phyloP scores from a whole-genome alignment of 176 grass and related monocot genomes.

The Otatea glauca region DNA sequence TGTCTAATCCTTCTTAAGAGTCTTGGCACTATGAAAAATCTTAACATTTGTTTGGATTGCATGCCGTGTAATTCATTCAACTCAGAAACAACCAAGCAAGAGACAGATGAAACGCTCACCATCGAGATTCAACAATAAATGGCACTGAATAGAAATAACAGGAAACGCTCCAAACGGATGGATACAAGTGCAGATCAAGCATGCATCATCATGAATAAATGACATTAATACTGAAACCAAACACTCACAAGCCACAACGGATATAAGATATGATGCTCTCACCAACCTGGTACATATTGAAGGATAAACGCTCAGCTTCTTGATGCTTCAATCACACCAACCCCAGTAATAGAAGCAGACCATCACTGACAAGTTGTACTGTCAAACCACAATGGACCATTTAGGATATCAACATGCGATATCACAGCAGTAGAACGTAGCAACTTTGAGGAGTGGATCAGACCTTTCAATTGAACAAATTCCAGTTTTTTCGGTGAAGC shows the following conservation, averaged over 20 bases:
- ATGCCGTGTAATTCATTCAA: not conserved
- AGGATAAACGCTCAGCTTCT: not conserved
- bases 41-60: not conserved
- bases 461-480: conserved; percentile 10
- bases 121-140: conserved; percentile 23
- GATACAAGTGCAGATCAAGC: not conserved
- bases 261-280: conserved; percentile 38
- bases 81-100: not conserved
- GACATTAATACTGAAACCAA: conserved; percentile 4
- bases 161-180: conserved; percentile 16
- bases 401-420: not conserved
- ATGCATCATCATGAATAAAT: not conserved
- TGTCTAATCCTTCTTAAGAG: not conserved
- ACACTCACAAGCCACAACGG: conserved; percentile 22
- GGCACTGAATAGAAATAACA: not conserved
- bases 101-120: not conserved
- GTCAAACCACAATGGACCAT: conserved; percentile 30
- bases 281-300: conserved; percentile 28
- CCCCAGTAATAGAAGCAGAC: conserved; percentile 13
- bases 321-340: conserved; percentile 30
- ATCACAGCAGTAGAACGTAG: not conserved
- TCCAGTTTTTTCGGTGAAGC: not conserved
- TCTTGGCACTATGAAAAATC: not conserved
- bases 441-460: not conserved
- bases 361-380: not conserved